phyloP scores from a whole-genome alignment of 2,329 filamentous ascomycete genomes.

The Penicillium sp. region DNA sequence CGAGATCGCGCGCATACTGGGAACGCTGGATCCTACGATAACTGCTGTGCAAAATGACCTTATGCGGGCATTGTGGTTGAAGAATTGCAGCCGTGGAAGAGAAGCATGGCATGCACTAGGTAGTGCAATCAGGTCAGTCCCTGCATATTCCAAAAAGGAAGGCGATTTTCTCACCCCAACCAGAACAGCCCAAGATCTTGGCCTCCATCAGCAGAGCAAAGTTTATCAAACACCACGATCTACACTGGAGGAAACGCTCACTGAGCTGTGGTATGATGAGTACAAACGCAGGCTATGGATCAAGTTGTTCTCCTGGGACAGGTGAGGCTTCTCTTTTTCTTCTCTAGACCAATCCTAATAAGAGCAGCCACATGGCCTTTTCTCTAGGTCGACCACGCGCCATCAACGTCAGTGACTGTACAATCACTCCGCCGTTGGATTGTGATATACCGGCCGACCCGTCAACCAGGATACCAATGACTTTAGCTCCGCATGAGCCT shows the following conservation, averaged over 20 bases:
- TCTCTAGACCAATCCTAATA: background rate
- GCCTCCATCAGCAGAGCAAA: background rate
- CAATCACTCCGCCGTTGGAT: background rate
- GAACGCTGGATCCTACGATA: background rate
- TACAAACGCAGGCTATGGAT: constrained; percentile 1
- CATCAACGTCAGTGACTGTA: background rate
- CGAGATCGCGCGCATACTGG: background rate
- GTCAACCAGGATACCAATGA: background rate
- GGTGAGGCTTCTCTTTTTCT: background rate
- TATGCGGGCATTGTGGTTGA: background rate
- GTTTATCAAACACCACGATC: background rate
- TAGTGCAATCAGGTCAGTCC: background rate
- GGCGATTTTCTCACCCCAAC: background rate
- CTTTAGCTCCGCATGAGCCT: background rate
- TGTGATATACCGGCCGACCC: background rate
- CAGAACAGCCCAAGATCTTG: background rate
- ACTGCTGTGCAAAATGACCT: background rate
- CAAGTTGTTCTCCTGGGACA: background rate
- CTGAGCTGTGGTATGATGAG: background rate
- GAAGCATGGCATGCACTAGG: background rate
- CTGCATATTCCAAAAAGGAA: background rate
- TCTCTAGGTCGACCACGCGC: background rate
- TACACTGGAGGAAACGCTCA: background rate
- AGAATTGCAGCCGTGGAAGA: background rate
- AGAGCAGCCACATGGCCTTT: background rate